These are phyloP conservation scores for Inga leiocalycina DNA, from an alignment of 306 rosid species.

Conservation along the genomic window DNA sequence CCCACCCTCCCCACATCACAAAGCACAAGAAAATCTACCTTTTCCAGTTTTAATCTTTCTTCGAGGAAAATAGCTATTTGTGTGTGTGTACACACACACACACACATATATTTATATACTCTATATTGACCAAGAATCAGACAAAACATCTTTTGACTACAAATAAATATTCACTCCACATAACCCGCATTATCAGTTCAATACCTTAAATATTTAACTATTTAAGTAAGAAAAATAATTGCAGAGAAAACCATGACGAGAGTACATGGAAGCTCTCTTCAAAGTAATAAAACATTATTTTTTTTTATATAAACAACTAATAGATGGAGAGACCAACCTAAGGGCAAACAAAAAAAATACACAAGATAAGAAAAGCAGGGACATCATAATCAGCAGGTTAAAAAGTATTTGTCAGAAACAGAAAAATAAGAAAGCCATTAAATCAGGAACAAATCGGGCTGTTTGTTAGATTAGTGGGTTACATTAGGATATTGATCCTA, in stretches of 20 bases:
- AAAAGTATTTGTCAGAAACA: conserved; percentile 29
- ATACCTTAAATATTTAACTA: neutral
- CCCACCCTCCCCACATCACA: conserved; percentile 48
- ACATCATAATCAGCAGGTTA: conserved; percentile 35
- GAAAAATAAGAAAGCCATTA: conserved; percentile 42
- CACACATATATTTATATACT: neutral
- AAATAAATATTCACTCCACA: neutral
- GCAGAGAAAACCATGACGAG: conserved; percentile 23
- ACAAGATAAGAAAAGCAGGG: conserved; percentile 16
- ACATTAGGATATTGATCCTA: conserved; percentile 59
- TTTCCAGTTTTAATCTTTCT: conserved; percentile 39
- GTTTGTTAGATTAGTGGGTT: conserved; percentile 68
- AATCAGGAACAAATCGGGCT: conserved; percentile 47
- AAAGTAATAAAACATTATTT: conserved; percentile 18
- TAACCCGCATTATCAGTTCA: conserved; percentile 35
- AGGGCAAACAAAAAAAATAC: neutral
- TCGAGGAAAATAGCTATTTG: conserved; percentile 21
- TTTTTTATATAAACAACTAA: conserved; percentile 25
- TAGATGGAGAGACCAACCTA: conserved; percentile 35
- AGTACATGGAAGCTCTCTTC: neutral
- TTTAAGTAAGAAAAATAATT: neutral
- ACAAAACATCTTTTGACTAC: conserved; percentile 38
- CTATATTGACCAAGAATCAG: conserved; percentile 22
- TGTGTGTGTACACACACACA: neutral
- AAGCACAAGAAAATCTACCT: conserved; percentile 61